Evolutionary conservation across 2,329 filamentous ascomycete genomes (phyloP), one percentile per base, ranked within the genome.

Genomic region (Sclerotinia trifoliorum): DNA sequence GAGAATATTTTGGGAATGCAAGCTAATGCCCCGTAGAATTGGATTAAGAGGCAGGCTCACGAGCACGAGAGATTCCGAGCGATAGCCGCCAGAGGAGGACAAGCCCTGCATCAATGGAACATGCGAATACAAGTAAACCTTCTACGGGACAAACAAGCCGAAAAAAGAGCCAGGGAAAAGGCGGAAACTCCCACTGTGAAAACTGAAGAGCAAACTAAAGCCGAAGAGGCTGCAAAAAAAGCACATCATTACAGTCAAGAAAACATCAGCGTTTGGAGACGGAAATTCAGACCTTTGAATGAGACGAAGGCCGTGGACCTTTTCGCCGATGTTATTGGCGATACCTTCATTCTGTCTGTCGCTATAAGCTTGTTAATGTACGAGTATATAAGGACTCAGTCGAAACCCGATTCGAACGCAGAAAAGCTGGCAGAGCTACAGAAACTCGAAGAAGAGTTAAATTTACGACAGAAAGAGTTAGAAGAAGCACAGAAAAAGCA

Each of bases 241-340:
- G 74, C 74, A 67, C 68, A 70, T 24, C 68, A 72, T 19, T 73
- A 63, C 60, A 77, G 73, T 32, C 76, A 75, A 39, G 70, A 68
- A 74, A 77, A 73, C 72, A 81, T 81, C 56, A 89, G 83, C 72
- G 79, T 89, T 15, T 90, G 88, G 87, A 83, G 75, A 69, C 84
- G 87, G 69, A 86, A 85, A 74, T 90, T 90, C 75, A 80, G 87
- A 64, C 78, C 86, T 8, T 79, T 90, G n/a, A 86, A 87, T 13
- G 87, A 90, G 75, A 81, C 78, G 21, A 90, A 89, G 78, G 87
- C 87, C 11, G 87, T 90, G 15, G 87, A 89, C 73, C 78, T 90
- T 10, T 90, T 90, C 73, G 88, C 87, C 54, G 87, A 90, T 74
- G 87, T 90, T 21, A 79, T 87, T 62, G 87, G 87, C 52, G 87